Evolutionary conservation across 345 rosid genomes (phyloP).

Genomic region (Theobroma cacao): DNA sequence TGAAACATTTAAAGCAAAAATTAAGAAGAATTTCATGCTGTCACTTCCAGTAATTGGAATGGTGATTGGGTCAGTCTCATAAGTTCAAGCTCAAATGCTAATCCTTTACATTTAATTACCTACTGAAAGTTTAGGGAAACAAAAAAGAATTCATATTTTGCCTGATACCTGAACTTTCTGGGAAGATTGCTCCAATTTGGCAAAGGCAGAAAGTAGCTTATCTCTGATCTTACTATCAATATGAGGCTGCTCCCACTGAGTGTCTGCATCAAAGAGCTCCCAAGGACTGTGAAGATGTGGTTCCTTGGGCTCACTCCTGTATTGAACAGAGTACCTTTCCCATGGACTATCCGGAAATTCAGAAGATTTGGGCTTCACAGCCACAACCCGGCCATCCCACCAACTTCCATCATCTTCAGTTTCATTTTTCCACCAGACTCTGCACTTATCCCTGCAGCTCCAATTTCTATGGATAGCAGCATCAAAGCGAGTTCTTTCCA

Average conservation of each 20-base stretch:
- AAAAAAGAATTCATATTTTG: background rate
- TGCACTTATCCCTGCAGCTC: conserved; percentile 89
- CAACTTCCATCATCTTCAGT: conserved; percentile 85
- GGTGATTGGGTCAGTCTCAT: background rate
- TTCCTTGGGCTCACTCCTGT: conserved; percentile 75
- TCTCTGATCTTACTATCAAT: conserved; percentile 55
- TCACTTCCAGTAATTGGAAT: background rate
- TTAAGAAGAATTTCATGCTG: conserved; percentile 8
- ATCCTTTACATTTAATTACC: background rate
- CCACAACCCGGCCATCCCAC: conserved; percentile 90
- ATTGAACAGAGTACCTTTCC: conserved; percentile 82
- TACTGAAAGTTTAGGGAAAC: background rate
- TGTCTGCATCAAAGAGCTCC: conserved; percentile 88
- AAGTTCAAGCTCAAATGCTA: background rate
- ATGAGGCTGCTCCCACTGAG: conserved; percentile 68
- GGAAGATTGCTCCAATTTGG: conserved; percentile 60
- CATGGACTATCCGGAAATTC: conserved; percentile 93
- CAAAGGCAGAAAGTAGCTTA: conserved; percentile 53
- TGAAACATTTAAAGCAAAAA: conserved; percentile 36
- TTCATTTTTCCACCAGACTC: conserved; percentile 95
- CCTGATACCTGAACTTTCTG: conserved; percentile 52
- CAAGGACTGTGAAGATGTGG: conserved; percentile 92
- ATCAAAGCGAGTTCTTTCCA: conserved; percentile 89
- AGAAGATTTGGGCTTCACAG: conserved; percentile 63
- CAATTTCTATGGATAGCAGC: conserved; percentile 75